phyloP scores from a whole-genome alignment of 129 eudicot genomes.

The Deinandra increscens region DNA sequence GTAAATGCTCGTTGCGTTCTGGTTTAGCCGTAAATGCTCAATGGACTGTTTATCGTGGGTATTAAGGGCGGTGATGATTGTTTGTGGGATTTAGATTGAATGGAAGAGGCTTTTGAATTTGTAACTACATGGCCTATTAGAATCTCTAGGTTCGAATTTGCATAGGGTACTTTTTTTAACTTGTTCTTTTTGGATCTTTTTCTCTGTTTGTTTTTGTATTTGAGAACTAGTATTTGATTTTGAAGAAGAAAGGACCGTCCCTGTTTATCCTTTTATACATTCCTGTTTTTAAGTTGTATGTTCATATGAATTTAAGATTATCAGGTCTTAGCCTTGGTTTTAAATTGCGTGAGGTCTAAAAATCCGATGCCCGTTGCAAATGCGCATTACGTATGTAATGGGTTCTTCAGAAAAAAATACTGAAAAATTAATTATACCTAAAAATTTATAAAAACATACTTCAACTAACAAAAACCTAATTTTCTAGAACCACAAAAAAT shows the following conservation, averaged over 20 bases:
- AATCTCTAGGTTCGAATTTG: constrained; percentile 9
- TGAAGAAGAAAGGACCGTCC: neutral
- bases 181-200: neutral
- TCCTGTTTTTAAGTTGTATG: neutral
- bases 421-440: too few species aligned
- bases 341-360: too few species aligned
- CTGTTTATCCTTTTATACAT: neutral
- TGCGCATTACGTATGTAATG: too few species aligned
- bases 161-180: neutral
- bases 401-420: too few species aligned
- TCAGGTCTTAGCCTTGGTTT: too few species aligned
- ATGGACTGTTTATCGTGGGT: neutral
- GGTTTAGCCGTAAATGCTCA: neutral
- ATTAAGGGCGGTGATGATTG: constrained; percentile 2
- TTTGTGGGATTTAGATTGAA: too few species aligned
- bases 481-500: too few species aligned
- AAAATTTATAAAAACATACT: too few species aligned
- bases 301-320: neutral
- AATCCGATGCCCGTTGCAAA: too few species aligned
- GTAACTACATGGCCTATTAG: neutral
- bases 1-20: neutral
- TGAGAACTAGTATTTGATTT: neutral
- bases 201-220: constrained; percentile 10
- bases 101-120: neutral
- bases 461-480: too few species aligned